These are phyloP conservation scores for Rhododendron ovatum DNA, from an alignment of 148 eudicot species.

Conservation along the genomic window DNA sequence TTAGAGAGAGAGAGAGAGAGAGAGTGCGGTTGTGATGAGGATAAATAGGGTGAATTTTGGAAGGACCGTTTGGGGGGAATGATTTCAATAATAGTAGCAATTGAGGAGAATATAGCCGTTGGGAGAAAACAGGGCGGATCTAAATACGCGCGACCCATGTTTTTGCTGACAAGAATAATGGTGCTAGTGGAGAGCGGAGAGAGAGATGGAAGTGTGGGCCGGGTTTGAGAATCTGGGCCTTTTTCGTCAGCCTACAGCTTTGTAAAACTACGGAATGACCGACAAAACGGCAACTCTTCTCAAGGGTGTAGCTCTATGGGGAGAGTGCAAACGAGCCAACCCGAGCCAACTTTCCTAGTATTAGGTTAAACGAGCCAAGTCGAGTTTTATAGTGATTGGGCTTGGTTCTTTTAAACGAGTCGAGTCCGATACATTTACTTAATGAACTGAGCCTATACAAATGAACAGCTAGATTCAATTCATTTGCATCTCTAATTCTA, in stretches of 20 bases:
- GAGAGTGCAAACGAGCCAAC: not conserved
- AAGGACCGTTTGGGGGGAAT: conserved; percentile 14
- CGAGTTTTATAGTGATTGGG: no score
- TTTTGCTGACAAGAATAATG: not conserved
- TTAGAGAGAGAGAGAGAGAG: conserved; percentile 1
- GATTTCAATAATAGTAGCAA: conserved; percentile 8
- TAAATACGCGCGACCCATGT: conserved; percentile 5
- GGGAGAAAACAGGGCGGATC: not conserved
- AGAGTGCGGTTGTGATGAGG: not conserved
- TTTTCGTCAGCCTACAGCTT: not conserved
- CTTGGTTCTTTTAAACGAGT: no score
- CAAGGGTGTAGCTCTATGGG: not conserved
- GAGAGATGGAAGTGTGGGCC: not conserved
- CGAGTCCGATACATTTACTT: no score
- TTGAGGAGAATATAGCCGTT: conserved; percentile 66
- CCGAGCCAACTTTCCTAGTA: no score
- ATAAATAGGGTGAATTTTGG: not conserved
- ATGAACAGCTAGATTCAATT: not conserved
- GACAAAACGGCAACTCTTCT: not conserved
- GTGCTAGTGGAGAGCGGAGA: not conserved
- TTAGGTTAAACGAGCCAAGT: not conserved
- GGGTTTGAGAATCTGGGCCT: not conserved
- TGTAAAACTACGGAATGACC: not conserved
- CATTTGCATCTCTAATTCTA: no score
- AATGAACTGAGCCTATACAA: no score